These are phyloP conservation scores for Poteriospumella lacustris DNA, from an alignment of 108 stramenopile genomes.

Conservation along the genomic window DNA sequence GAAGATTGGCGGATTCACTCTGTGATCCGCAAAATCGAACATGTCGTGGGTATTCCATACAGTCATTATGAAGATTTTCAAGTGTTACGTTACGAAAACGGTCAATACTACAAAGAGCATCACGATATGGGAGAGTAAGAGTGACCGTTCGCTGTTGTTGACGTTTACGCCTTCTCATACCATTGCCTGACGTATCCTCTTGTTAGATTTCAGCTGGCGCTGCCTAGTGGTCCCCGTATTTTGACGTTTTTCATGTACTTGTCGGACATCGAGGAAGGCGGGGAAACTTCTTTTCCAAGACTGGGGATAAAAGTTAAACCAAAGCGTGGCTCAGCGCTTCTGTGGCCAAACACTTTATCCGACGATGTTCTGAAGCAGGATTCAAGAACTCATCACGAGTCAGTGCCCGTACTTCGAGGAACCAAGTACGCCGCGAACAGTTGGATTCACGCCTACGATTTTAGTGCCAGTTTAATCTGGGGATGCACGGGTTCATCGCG, in stretches of 20 bases:
- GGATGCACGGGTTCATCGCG: constrained; percentile 40
- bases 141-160: too few species aligned
- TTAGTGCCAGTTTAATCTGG: neutral
- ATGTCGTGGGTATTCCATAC: constrained; percentile 49
- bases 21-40: constrained; percentile 57
- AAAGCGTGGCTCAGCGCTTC: constrained; percentile 61
- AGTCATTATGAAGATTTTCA: constrained; percentile 67
- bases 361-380: constrained; percentile 59
- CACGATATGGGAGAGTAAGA: too few species aligned
- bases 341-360: constrained; percentile 72
- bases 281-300: constrained; percentile 68
- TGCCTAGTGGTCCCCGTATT: constrained; percentile 66
- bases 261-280: constrained; percentile 73
- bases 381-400: constrained; percentile 66
- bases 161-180: too few species aligned
- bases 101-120: constrained; percentile 64
- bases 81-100: constrained; percentile 60
- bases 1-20: constrained; percentile 44
- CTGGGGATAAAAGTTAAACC: constrained; percentile 62
- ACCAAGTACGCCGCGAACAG: constrained; percentile 79
- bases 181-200: too few species aligned
- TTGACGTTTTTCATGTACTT: constrained; percentile 76
- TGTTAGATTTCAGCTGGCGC: constrained; percentile 45
- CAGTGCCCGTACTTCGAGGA: constrained; percentile 66
- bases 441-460: constrained; percentile 76